Percentiles rank a stretch among this genome's conserved stretches.
phyloP scores from a whole-genome alignment of 169 alveolate species.

The Theileria annulata region DNA sequence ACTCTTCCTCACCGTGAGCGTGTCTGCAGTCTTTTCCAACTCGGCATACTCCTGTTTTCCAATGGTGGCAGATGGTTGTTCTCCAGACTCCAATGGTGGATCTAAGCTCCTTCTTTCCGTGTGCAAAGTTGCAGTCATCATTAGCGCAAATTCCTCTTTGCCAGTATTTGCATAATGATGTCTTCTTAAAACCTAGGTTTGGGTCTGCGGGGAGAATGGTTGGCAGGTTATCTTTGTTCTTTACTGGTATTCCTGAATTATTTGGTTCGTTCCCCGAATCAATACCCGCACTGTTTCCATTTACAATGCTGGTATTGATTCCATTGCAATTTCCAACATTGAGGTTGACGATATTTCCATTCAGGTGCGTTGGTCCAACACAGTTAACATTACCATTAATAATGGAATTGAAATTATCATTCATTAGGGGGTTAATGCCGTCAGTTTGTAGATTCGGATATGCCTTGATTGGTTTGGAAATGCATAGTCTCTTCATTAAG shows the following conservation, averaged over 20 bases:
- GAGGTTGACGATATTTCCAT: neutral
- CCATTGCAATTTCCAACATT: neutral
- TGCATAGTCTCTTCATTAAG: slow-evolving; percentile 28
- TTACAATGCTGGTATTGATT: neutral
- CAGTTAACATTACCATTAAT: neutral
- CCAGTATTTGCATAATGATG: slow-evolving; percentile 74
- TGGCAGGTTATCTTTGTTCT: slow-evolving; percentile 3
- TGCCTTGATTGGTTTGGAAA: neutral
- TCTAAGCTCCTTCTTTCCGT: slow-evolving; percentile 71
- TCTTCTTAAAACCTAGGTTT: slow-evolving; percentile 43
- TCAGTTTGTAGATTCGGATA: neutral
- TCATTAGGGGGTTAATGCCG: neutral
- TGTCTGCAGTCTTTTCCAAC: slow-evolving; percentile 72
- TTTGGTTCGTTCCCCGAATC: neutral
- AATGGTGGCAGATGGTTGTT: slow-evolving; percentile 75
- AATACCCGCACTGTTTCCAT: neutral
- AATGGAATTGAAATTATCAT: neutral
- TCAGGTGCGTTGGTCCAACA: neutral
- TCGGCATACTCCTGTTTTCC: slow-evolving; percentile 72
- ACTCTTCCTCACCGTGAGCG: slow-evolving; percentile 78
- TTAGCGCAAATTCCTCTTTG: slow-evolving; percentile 68
- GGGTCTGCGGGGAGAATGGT: slow-evolving; percentile 25
- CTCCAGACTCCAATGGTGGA: slow-evolving; percentile 72
- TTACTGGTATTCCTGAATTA: neutral
- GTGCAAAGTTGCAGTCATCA: slow-evolving; percentile 74